Evolutionary conservation across 202 grass and related monocot genomes (phyloP), one percentile per base, ranked within the genome.

Genomic region (Panicum virgatum): DNA sequence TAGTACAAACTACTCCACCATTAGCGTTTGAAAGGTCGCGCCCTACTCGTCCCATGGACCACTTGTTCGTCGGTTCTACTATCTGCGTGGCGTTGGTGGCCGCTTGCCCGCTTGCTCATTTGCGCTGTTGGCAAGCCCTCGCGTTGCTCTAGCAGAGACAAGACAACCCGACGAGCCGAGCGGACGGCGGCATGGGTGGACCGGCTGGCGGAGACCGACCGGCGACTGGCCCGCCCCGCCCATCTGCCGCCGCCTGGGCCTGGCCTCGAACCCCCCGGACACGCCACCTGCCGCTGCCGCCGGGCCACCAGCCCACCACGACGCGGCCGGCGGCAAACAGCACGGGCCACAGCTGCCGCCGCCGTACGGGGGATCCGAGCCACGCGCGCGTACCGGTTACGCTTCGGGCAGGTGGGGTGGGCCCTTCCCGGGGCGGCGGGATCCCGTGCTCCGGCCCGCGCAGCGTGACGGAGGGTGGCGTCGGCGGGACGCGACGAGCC

Each of bases 341-440:
- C 40, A 6, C 0, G 22, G 66, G 60, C 69, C 69, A 69, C 69
- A 74, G 32, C 18, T 30, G 29, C 23, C 48, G 40, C 81, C 76
- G 25, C 14, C 60, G 69, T 53, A 75, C 68, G 37, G 72, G 59
- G 65, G 72, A 84, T 90, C 84, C 65, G 59, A 78, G 75, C 76
- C 76, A 82, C 44, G 80, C 76, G 72, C 75, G 75, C 89, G 89
- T 83, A 83, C 63, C 69, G 62, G 84, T 52, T 85, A 89, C 85
- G 81, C 75, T 86, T 87, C 15, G 86, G 66, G 73, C 80, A 73
- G 80, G 82, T 72, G 63, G 80, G 32, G 54, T 56, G 61, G 62
- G 69, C 44, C 44, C 9, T n/a, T 1, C 36, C 14, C 6, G 19
- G 36, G 57, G 66, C 45, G 13, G 27, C 14, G 16, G 36, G 71